Evolutionary conservation across 768 basidiomycete species (phyloP).

Genomic region (Mycena galericulata): DNA sequence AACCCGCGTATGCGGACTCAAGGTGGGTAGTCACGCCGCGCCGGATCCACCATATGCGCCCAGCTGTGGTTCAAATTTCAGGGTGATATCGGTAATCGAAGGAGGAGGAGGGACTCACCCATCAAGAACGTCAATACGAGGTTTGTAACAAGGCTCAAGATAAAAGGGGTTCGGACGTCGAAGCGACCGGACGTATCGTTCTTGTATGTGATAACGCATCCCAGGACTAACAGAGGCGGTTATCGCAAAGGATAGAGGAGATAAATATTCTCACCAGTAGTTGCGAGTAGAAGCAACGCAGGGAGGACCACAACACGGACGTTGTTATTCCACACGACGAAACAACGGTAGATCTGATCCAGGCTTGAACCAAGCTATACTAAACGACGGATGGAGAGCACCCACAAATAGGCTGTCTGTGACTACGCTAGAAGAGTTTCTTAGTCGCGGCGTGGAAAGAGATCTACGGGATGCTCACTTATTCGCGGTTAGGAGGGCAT

Average conservation of each 20-base stretch:
- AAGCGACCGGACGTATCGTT: background rate
- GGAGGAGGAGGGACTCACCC: background rate
- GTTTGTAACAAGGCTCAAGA: background rate
- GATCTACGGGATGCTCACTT: background rate
- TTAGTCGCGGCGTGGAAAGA: background rate
- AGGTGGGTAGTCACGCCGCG: background rate
- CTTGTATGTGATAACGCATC: background rate
- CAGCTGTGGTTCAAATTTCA: background rate
- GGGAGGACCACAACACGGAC: background rate
- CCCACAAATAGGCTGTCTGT: background rate
- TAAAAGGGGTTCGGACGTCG: background rate
- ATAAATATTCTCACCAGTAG: background rate
- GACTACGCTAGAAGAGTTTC: background rate
- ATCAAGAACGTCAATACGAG: background rate
- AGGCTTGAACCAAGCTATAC: too few relatives aligned
- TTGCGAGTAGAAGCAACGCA: background rate
- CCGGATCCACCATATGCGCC: background rate
- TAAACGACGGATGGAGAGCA: background rate
- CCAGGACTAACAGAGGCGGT: background rate
- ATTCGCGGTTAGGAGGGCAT: conserved; percentile 13
- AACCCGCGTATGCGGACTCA: background rate
- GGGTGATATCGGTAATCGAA: background rate
- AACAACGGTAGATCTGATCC: background rate
- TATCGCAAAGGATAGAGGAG: too few relatives aligned
- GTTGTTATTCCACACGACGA: background rate